These are phyloP conservation scores for Nemania sp. DNA, from an alignment of 2,329 filamentous ascomycete species.

Conservation along the genomic window DNA sequence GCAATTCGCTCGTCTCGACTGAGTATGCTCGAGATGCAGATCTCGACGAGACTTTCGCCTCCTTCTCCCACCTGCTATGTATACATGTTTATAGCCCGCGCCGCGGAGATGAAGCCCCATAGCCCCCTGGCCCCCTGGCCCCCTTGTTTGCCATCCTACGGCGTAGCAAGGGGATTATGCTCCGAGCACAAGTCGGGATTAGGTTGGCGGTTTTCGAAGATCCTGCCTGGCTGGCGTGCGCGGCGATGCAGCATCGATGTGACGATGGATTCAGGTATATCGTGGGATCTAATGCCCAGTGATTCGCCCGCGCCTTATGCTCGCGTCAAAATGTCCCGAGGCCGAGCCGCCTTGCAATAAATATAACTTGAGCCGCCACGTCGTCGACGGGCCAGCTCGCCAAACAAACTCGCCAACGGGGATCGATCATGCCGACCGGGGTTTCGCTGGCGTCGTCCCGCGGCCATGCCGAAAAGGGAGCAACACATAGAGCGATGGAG, in stretches of 20 bases:
- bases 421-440: background rate
- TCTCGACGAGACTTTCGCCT: background rate
- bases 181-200: slow-evolving; percentile 25
- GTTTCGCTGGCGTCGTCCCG: background rate
- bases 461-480: background rate
- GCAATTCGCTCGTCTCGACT: slow-evolving; percentile 6
- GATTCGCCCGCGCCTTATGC: slow-evolving; percentile 2
- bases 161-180: slow-evolving; percentile 1
- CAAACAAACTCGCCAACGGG: slow-evolving; percentile 3
- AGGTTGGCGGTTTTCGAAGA: slow-evolving; percentile 12
- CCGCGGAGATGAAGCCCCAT: slow-evolving; percentile 1
- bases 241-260: slow-evolving; percentile 5
- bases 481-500: background rate
- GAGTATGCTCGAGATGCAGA: slow-evolving; percentile 11
- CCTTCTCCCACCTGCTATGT: slow-evolving; percentile 14
- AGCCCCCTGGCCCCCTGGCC: no score
- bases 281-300: slow-evolving; percentile 4
- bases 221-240: background rate
- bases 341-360: slow-evolving; percentile 11
- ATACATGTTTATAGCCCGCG: slow-evolving; percentile 2
- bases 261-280: slow-evolving; percentile 3
- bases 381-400: slow-evolving; percentile 10
- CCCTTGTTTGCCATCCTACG: slow-evolving; percentile 9
- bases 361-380: background rate
- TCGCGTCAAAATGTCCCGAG: slow-evolving; percentile 24